Evolutionary conservation across 495 filamentous ascomycete species (phyloP).

Genomic region (Aspergillus saccharolyticus): DNA sequence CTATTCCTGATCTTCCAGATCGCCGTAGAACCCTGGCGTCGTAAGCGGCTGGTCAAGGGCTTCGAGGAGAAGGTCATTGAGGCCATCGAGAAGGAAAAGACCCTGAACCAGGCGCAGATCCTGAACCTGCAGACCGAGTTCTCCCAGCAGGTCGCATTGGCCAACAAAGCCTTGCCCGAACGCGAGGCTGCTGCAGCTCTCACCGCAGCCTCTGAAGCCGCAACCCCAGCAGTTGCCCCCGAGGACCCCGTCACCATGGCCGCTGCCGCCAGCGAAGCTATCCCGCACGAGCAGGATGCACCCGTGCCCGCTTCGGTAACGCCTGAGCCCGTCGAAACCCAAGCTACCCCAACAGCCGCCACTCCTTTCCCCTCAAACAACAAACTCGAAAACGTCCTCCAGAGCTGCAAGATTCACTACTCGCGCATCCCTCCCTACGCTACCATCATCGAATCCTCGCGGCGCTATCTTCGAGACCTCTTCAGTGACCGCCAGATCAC

Average conservation of each 20-base stretch:
- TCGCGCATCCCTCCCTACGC: slow-evolving; percentile 18
- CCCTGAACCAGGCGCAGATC: slow-evolving; percentile 20
- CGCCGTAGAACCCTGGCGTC: slow-evolving; percentile 90
- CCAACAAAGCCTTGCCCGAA: slow-evolving; percentile 1
- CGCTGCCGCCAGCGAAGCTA: not conserved
- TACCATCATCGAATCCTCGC: slow-evolving; percentile 43
- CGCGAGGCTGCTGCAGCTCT: not conserved
- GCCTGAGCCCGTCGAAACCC: not conserved
- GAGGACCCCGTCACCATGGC: not conserved
- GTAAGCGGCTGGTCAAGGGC: slow-evolving; percentile 70
- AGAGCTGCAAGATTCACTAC: slow-evolving; percentile 25
- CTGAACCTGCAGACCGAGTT: not conserved
- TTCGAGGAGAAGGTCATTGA: slow-evolving; percentile 75
- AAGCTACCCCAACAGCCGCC: not conserved
- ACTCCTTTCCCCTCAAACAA: slow-evolving; percentile 10
- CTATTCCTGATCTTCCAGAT: slow-evolving; percentile 86
- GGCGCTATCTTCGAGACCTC: slow-evolving; percentile 42
- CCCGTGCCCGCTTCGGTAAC: not conserved
- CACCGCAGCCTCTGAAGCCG: not conserved
- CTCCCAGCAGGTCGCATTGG: slow-evolving; percentile 8
- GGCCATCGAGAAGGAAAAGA: slow-evolving; percentile 71
- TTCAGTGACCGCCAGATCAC: slow-evolving; percentile 67
- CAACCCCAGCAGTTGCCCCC: not conserved
- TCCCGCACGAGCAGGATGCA: not conserved
- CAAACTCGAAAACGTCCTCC: slow-evolving; percentile 5